These are phyloP conservation scores for Hylodesmum podocarpum DNA, from an alignment of 306 rosid species.

Conservation along the genomic window DNA sequence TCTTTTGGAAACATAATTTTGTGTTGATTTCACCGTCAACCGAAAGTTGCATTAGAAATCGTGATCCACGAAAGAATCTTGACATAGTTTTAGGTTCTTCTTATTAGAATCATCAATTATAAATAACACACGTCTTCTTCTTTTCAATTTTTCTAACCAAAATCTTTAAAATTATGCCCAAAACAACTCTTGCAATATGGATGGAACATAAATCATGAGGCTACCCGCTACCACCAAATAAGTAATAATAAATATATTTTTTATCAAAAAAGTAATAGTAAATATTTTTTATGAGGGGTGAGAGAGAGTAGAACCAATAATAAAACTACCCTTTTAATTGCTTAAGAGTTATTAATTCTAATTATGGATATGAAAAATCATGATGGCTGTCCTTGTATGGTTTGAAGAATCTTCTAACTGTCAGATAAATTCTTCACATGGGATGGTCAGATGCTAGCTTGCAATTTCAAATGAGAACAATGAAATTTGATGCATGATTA, in stretches of 20 bases:
- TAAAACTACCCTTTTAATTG: background rate
- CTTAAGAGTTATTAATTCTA: background rate
- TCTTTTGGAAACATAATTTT: background rate
- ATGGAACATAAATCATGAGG: background rate
- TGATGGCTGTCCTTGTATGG: background rate
- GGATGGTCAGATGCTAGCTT: slow-evolving; percentile 15
- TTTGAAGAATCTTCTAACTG: slow-evolving; percentile 19
- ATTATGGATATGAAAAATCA: background rate
- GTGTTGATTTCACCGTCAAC: background rate
- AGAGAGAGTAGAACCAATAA: background rate
- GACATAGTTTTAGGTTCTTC: background rate
- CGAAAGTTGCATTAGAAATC: background rate
- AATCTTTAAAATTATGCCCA: background rate
- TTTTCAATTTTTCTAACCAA: no score
- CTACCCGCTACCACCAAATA: background rate
- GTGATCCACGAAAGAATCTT: background rate
- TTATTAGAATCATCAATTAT: background rate
- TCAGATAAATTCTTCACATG: slow-evolving; percentile 9
- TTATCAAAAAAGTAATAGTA: background rate
- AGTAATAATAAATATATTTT: background rate
- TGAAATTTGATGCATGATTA: background rate
- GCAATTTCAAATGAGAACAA: background rate
- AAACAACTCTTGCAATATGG: background rate
- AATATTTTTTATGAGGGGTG: background rate
- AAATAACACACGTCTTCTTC: no score